Conservation (phyloP, 768 basidiomycete genomes). For the Porpolomopsis calyptriformis region DNA sequence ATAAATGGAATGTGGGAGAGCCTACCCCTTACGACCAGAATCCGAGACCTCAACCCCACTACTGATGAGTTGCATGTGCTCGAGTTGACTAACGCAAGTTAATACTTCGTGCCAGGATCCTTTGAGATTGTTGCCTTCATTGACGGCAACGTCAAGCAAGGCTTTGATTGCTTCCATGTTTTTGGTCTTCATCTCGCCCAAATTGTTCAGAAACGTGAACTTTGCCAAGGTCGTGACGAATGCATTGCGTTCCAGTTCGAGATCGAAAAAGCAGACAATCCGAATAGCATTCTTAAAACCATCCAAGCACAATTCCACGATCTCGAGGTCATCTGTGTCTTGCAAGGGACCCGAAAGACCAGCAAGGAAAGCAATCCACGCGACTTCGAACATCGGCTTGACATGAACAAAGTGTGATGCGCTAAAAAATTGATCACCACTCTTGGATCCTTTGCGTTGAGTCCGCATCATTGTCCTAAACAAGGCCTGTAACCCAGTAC, state of each 20-base stretch:
- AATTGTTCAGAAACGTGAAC: slow-evolving; percentile 94
- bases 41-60: slow-evolving; percentile 82
- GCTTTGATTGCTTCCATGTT: slow-evolving; percentile 99
- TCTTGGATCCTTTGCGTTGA: slow-evolving; percentile 74
- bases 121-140: slow-evolving; percentile 94
- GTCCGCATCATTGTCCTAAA: slow-evolving; percentile 88
- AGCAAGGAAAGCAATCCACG: slow-evolving; percentile 97
- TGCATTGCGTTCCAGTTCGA: slow-evolving; percentile 96
- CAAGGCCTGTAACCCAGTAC: slow-evolving; percentile 48
- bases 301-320: slow-evolving; percentile 85
- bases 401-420: slow-evolving; percentile 96
- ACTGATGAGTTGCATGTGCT: slow-evolving; percentile 96
- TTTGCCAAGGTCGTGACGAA: slow-evolving; percentile 95
- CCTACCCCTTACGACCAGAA: slow-evolving; percentile 69
- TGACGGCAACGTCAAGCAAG: slow-evolving; percentile 86
- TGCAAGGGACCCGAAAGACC: slow-evolving; percentile 91
- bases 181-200: slow-evolving; percentile 98
- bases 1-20: slow-evolving; percentile 2
- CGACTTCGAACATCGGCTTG: slow-evolving; percentile 97
- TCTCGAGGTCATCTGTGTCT: slow-evolving; percentile 87
- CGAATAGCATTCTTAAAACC: slow-evolving; percentile 96
- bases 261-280: slow-evolving; percentile 93
- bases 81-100: slow-evolving; percentile 94
- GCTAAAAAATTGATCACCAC: slow-evolving; percentile 85
- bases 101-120: slow-evolving; percentile 94